Percentiles rank a stretch among this genome's conserved stretches.
phyloP scores from a whole-genome alignment of 2,329 filamentous ascomycete species.

The Stemphylium vesicarium region DNA sequence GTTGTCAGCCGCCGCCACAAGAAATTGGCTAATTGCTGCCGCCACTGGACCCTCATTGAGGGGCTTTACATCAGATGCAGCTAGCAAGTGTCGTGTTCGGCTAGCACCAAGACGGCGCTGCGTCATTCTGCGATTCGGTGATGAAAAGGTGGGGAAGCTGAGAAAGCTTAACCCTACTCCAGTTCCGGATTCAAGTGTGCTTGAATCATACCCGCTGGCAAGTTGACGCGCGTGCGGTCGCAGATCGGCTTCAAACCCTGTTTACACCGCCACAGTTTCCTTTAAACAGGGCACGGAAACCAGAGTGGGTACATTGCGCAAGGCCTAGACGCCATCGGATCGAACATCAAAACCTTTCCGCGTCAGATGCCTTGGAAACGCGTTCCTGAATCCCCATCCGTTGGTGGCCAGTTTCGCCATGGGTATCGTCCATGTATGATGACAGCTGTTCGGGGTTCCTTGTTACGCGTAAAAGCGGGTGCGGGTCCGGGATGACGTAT shows the following conservation, averaged over 20 bases:
- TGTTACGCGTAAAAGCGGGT: not conserved
- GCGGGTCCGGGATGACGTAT: slow-evolving; percentile 7
- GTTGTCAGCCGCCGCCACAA: slow-evolving; percentile 18
- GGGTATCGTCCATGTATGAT: slow-evolving; percentile 12
- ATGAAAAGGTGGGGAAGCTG: slow-evolving; percentile 27
- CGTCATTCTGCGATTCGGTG: slow-evolving; percentile 33
- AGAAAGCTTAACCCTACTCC: slow-evolving; percentile 32
- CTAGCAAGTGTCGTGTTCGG: slow-evolving; percentile 13
- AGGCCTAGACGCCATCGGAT: slow-evolving; percentile 23
- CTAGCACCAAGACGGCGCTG: slow-evolving; percentile 26
- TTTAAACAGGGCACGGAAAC: slow-evolving; percentile 19
- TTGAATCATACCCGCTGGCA: slow-evolving; percentile 10
- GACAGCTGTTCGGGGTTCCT: not conserved
- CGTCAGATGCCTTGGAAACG: slow-evolving; percentile 9
- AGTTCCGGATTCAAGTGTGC: slow-evolving; percentile 29
- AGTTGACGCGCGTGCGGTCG: slow-evolving; percentile 5
- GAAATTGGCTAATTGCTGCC: slow-evolving; percentile 21
- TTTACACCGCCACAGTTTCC: slow-evolving; percentile 26
- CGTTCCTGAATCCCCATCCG: slow-evolving; percentile 13
- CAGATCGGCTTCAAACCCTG: slow-evolving; percentile 1
- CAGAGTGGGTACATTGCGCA: slow-evolving; percentile 10
- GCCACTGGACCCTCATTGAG: slow-evolving; percentile 15
- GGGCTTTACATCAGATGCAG: slow-evolving; percentile 10
- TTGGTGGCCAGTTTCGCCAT: slow-evolving; percentile 19
- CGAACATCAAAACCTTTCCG: slow-evolving; percentile 2